Conservation (phyloP, 2,329 filamentous ascomycete genomes). For the Aurifilum marmelostoma region DNA sequence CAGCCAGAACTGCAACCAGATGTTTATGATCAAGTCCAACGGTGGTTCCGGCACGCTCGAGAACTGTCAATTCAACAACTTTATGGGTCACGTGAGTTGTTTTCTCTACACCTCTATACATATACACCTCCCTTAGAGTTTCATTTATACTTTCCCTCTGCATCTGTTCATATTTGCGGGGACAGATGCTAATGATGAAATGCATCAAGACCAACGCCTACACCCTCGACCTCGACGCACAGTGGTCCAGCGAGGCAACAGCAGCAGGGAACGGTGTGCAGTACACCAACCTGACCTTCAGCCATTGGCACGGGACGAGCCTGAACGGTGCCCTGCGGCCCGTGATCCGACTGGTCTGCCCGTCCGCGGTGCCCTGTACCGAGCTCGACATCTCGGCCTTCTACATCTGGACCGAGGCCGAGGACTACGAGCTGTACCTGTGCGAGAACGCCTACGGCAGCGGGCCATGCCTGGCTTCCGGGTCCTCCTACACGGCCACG, state of each 20-base stretch:
- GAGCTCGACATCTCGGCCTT: constrained; percentile 55
- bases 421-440: constrained; percentile 35
- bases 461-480: constrained; percentile 28
- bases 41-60: constrained; percentile 58
- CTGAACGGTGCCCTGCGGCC: constrained; percentile 53
- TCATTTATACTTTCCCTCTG: neutral
- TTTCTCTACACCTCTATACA: neutral
- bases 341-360: constrained; percentile 57
- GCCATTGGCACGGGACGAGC: constrained; percentile 59
- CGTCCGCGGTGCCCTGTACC: constrained; percentile 54
- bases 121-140: too few relatives aligned
- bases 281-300: constrained; percentile 56
- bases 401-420: constrained; percentile 55
- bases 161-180: too few relatives aligned
- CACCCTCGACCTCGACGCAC: constrained; percentile 58
- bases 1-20: constrained; percentile 62
- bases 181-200: neutral
- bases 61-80: constrained; percentile 58
- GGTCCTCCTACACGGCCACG: constrained; percentile 21
- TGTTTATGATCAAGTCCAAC: constrained; percentile 66
- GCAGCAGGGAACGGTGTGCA: constrained; percentile 52
- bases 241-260: constrained; percentile 44
- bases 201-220: constrained; percentile 53
- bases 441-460: constrained; percentile 31
- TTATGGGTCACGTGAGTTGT: constrained; percentile 52